Percentiles rank a stretch among this genome's conserved stretches.
Evolutionary conservation across 768 basidiomycete genomes (phyloP).

Genomic region (Auricularia sp.): DNA sequence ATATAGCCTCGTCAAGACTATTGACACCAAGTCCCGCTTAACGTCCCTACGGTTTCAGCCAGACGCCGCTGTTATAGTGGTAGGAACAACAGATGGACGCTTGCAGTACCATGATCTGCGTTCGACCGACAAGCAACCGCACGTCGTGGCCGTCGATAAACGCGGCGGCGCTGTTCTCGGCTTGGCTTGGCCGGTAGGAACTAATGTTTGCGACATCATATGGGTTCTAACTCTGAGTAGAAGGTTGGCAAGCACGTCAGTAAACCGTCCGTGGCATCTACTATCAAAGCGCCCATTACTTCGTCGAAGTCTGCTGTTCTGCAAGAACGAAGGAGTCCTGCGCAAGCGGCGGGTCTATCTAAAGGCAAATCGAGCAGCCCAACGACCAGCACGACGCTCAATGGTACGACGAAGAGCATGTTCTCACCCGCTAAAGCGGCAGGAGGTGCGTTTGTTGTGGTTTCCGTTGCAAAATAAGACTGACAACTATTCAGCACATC

Average conservation of each 20-base stretch:
- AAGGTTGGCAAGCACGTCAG: background rate
- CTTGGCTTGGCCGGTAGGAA: constrained; percentile 48
- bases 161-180: constrained; percentile 38
- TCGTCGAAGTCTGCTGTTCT: background rate
- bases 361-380: background rate
- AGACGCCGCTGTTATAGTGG: constrained; percentile 56
- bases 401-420: background rate
- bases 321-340: background rate
- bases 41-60: constrained; percentile 59
- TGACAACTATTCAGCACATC: background rate
- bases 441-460: background rate
- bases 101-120: constrained; percentile 58
- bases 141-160: constrained; percentile 40
- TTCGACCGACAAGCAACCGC: constrained; percentile 55
- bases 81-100: constrained; percentile 56
- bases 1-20: constrained; percentile 46
- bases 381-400: background rate
- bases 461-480: background rate
- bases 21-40: constrained; percentile 42
- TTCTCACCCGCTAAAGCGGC: background rate
- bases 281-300: background rate
- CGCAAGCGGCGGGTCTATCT: background rate
- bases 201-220: background rate
- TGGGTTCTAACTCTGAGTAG: background rate
- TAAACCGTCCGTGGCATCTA: background rate